Evolutionary conservation across 148 eudicot species (phyloP), one percentile per base, ranked within the genome.

Genomic region (Rhododendron ovatum): DNA sequence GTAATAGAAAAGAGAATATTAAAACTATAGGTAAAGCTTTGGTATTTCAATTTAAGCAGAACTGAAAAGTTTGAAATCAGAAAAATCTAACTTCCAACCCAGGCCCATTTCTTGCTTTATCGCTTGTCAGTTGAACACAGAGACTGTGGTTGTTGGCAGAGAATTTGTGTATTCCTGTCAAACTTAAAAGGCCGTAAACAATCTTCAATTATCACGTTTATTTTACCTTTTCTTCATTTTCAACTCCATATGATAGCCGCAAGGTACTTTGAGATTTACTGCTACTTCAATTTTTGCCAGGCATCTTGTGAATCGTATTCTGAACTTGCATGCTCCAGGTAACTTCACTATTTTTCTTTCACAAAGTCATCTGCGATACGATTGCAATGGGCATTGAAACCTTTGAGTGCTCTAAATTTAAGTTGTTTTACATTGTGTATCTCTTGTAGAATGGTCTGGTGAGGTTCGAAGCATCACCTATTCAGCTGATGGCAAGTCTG

Each of bases 311-410:
- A 96, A 96, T 86, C 90, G 99, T 22, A 96, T 96, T 83, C 88
- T 96, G 98, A 96, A 96, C 88, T 87, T 95, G 69, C 94, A 96
- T 88, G 98, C 98, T 86, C 96, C 97, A 91, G 99, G 99, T 96
- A 61, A 57, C 28, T 78, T 85, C 61, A 39, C 80, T 82, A 10
- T 73, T 84, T 24, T 48, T 26, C 24, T 50, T 79, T 35, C 20
- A 18, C 14, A 35, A 18, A 71, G 51, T 69, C 47, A 43, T 61
- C 41, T 55, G 50, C 39, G 53, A 33, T 53, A 7, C 11, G 8
- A 45, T 76, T 76, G 59, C 41, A 28, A 51, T 12, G 71, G 69
- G 43, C 18, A 22, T 39, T 77, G 51, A 77, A 41, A n/a, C 20
- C 45, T 76, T 78, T 77, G 11, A 81, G n/a, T 57, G 61, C 84